Evolutionary conservation across 805 yeast genomes (phyloP).

Genomic region (Candida ascalaphidarum): DNA sequence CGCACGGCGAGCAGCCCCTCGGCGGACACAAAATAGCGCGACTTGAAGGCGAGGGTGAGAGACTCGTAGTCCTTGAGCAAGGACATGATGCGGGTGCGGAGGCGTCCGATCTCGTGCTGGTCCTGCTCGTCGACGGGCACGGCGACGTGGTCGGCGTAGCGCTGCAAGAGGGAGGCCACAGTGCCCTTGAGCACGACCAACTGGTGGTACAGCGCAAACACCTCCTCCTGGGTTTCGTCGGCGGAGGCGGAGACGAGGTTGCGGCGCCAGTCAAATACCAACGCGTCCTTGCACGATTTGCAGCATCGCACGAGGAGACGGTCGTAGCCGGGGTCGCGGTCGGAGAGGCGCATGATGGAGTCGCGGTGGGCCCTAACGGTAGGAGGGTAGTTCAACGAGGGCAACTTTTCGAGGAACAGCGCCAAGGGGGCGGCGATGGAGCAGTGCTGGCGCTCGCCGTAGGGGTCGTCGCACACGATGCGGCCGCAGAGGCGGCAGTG

Average conservation of each 20-base stretch:
- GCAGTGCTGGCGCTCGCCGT: conserved; percentile 41
- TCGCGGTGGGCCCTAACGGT: conserved; percentile 11
- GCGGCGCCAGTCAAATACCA: conserved; percentile 45
- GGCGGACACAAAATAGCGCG: conserved; percentile 2
- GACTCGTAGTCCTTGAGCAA: conserved; percentile 25
- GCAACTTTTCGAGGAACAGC: conserved; percentile 29
- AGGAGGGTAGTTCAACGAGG: conserved; percentile 24
- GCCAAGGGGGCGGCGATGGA: conserved; percentile 61
- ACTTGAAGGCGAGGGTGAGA: conserved; percentile 14
- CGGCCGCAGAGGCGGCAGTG: conserved; percentile 89
- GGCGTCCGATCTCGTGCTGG: conserved; percentile 8
- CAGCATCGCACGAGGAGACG: conserved; percentile 50
- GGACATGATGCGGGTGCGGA: conserved; percentile 14
- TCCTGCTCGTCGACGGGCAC: conserved; percentile 5
- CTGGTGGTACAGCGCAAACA: conserved; percentile 13
- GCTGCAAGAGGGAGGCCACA: conserved; percentile 12
- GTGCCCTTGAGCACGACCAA: conserved; percentile 14
- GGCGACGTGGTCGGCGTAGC: conserved; percentile 9
- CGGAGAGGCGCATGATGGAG: conserved; percentile 4
- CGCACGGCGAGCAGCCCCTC: conserved; percentile 1
- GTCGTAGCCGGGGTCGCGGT: conserved; percentile 7
- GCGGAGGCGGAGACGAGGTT: background rate
- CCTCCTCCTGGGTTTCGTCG: conserved; percentile 2
- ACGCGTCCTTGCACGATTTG: conserved; percentile 51
- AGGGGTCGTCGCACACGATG: conserved; percentile 64